Evolutionary conservation across 768 basidiomycete genomes (phyloP).

Genomic region (Kwoniella newhampshirensis): DNA sequence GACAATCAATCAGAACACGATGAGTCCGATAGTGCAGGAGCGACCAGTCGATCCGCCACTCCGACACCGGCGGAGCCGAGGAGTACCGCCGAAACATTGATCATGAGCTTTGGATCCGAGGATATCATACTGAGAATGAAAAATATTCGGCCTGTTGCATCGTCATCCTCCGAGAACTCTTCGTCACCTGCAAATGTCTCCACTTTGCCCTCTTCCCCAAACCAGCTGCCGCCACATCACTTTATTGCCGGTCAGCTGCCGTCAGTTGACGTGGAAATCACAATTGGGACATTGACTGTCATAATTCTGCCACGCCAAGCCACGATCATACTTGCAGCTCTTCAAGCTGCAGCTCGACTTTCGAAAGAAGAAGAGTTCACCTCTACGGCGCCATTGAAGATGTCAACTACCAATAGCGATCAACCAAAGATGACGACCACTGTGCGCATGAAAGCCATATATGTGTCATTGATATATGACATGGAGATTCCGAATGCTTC

Average conservation of each 20-base stretch:
- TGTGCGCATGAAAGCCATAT: constrained; percentile 28
- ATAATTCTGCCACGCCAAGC: constrained; percentile 16
- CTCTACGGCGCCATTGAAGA: not conserved
- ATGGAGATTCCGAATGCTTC: constrained; percentile 7
- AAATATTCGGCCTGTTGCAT: constrained; percentile 53
- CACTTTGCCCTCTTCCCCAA: not conserved
- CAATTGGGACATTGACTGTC: constrained; percentile 16
- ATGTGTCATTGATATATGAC: constrained; percentile 33
- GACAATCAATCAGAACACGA: not conserved
- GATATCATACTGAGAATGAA: constrained; percentile 63
- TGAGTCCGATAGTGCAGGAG: not conserved
- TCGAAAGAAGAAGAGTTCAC: not conserved
- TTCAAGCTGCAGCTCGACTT: constrained; percentile 3
- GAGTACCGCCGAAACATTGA: constrained; percentile 8
- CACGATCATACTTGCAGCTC: constrained; percentile 9
- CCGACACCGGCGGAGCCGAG: constrained; percentile 19
- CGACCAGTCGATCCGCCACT: constrained; percentile 25
- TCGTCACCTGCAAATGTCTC: not conserved
- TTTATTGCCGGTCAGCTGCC: not conserved
- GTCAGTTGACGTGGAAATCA: constrained; percentile 8
- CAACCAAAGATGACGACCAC: constrained; percentile 23
- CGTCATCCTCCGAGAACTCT: not conserved
- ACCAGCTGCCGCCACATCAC: not conserved
- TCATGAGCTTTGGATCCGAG: constrained; percentile 66
- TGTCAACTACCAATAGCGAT: not conserved